Conservation (phyloP, 2,329 filamentous ascomycete species). For the Phialophora tarda region DNA sequence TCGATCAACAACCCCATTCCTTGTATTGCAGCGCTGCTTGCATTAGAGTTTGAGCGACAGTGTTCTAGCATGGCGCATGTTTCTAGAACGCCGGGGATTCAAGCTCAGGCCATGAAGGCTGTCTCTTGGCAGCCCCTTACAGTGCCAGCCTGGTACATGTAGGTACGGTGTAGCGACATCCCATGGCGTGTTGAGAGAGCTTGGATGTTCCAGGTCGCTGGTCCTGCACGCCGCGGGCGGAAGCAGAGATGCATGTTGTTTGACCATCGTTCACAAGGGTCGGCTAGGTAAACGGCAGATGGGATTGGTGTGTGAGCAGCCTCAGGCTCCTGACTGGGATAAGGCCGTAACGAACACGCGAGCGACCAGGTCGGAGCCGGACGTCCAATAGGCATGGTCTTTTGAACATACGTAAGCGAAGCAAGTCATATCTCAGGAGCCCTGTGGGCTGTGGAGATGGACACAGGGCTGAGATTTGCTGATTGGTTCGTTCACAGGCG, state of each 20-base stretch:
- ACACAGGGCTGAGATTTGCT: background rate
- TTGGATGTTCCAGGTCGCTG: constrained; percentile 1
- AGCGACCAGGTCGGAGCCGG: constrained; percentile 1
- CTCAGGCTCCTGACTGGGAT: background rate
- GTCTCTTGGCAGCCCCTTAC: constrained; percentile 2
- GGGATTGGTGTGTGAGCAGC: constrained; percentile 1
- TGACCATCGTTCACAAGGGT: background rate
- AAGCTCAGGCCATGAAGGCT: background rate
- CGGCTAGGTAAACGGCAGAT: constrained; percentile 2
- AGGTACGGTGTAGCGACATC: background rate
- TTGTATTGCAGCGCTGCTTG: background rate
- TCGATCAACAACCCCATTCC: background rate
- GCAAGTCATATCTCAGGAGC: constrained; percentile 3
- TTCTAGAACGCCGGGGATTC: constrained; percentile 1
- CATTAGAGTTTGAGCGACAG: constrained; percentile 2
- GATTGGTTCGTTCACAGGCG: constrained; percentile 7
- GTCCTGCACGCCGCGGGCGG: background rate
- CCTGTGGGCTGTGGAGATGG: background rate
- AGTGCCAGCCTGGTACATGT: background rate
- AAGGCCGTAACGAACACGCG: constrained; percentile 5
- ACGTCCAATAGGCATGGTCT: background rate
- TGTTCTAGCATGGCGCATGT: background rate
- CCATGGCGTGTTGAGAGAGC: background rate
- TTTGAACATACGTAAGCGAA: constrained; percentile 6
- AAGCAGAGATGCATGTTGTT: background rate